These are phyloP conservation scores for Colletotrichum cordylinicola DNA, from an alignment of 2,329 filamentous ascomycete genomes.

Conservation along the genomic window DNA sequence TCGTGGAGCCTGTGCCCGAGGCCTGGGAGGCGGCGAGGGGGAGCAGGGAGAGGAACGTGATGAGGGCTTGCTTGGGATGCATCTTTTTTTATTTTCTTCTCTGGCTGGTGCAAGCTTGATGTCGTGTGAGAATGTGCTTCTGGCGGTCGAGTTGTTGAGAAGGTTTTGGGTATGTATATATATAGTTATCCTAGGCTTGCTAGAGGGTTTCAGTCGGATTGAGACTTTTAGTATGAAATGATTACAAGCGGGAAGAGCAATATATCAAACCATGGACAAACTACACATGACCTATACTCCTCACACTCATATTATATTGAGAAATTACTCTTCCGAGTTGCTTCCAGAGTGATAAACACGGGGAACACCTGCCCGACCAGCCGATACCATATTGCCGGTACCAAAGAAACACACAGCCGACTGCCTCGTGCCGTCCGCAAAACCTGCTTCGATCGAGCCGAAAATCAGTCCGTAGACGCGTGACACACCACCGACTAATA, in stretches of 20 bases:
- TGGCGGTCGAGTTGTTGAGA: neutral
- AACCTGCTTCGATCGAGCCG: neutral
- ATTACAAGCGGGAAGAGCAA: neutral
- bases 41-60: constrained; percentile 27
- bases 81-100: neutral
- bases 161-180: neutral
- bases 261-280: neutral
- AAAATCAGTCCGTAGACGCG: neutral
- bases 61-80: neutral
- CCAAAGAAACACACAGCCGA: neutral
- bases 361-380: neutral
- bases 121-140: neutral
- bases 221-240: neutral
- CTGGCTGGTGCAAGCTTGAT: neutral
- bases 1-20: constrained; percentile 34
- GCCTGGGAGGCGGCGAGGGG: constrained; percentile 25
- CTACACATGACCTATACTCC: neutral
- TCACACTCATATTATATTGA: too few relatives aligned
- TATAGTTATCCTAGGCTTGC: neutral
- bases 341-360: neutral
- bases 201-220: neutral
- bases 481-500: neutral
- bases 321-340: neutral
- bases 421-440: neutral
- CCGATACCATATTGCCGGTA: neutral